Percentiles rank a stretch among this genome's conserved stretches.
Evolutionary conservation across 2,329 filamentous ascomycete genomes (phyloP).

Genomic region (Emericellopsis cladophorae): DNA sequence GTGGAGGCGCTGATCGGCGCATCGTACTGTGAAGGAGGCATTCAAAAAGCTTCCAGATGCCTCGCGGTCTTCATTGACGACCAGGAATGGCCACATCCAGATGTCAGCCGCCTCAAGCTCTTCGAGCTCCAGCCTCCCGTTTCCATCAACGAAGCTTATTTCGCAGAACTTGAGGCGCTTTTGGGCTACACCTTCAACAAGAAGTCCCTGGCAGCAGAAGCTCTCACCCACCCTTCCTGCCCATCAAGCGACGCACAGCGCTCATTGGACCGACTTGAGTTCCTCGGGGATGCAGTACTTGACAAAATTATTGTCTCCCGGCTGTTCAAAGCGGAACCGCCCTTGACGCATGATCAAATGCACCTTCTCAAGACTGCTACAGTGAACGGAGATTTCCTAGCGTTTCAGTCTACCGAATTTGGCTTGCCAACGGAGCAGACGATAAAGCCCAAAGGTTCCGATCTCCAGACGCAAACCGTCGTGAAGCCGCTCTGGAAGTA

Average conservation of each 20-base stretch:
- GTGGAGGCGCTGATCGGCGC: constrained; percentile 77
- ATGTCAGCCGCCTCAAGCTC: constrained; percentile 26
- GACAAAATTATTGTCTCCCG: constrained; percentile 60
- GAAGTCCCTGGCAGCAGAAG: constrained; percentile 58
- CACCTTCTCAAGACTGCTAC: constrained; percentile 63
- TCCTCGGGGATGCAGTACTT: constrained; percentile 74
- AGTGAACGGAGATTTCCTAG: constrained; percentile 71
- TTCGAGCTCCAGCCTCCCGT: constrained; percentile 23
- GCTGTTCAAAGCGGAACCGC: constrained; percentile 35
- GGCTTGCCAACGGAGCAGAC: constrained; percentile 10
- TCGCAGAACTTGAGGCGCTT: constrained; percentile 45
- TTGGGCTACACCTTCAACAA: constrained; percentile 62
- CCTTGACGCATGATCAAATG: constrained; percentile 46
- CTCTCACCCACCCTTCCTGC: constrained; percentile 64
- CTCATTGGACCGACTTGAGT: constrained; percentile 65
- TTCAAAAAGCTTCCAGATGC: constrained; percentile 48
- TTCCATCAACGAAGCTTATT: constrained; percentile 21
- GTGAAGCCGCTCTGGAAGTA: constrained; percentile 51
- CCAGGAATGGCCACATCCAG: constrained; percentile 36
- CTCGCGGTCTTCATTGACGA: constrained; percentile 55
- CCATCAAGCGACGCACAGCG: constrained; percentile 24
- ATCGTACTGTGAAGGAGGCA: constrained; percentile 55
- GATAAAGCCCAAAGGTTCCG: constrained; percentile 5
- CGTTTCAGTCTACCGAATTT: constrained; percentile 54
- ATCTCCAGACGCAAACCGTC: constrained; percentile 8